A percentile compares a stretch with the other conserved stretches of the same genome.
Conservation (phyloP, 805 yeast species). For the Cyberlindnera maclurae region DNA sequence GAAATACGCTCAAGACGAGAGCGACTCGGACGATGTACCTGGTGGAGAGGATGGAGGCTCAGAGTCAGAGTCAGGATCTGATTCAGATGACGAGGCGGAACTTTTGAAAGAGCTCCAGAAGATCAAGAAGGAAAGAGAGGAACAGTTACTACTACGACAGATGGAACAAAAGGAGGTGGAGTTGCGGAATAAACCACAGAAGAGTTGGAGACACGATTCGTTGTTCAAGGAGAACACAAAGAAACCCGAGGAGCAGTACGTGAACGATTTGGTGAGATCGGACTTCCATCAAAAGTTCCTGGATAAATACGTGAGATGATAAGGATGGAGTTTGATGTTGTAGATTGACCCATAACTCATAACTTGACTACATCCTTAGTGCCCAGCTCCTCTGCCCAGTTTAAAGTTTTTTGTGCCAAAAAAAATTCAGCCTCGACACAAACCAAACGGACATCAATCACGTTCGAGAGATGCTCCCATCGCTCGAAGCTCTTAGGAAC, state of each 20-base stretch:
- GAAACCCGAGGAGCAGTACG: constrained; percentile 12
- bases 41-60: constrained; percentile 13
- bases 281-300: constrained; percentile 19
- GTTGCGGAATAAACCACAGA: constrained; percentile 15
- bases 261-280: constrained; percentile 24
- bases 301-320: constrained; percentile 14
- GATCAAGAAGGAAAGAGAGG: constrained; percentile 13
- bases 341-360: too few relatives aligned
- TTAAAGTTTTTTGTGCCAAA: not conserved
- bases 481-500: constrained; percentile 12
- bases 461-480: too few relatives aligned
- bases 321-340: too few relatives aligned
- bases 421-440: not conserved
- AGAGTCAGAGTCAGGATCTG: constrained; percentile 27
- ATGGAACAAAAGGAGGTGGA: constrained; percentile 11
- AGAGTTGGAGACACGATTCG: constrained; percentile 30
- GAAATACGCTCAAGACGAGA: constrained; percentile 7
- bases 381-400: too few relatives aligned
- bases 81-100: constrained; percentile 38
- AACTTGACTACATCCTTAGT: too few relatives aligned
- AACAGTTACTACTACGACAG: constrained; percentile 5
- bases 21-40: constrained; percentile 2
- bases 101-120: constrained; percentile 33
- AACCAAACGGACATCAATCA: too few relatives aligned
- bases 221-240: constrained; percentile 21